Base-by-base conservation (phyloP, 208 protist genomes). In the Crithidia bombi region DNA sequence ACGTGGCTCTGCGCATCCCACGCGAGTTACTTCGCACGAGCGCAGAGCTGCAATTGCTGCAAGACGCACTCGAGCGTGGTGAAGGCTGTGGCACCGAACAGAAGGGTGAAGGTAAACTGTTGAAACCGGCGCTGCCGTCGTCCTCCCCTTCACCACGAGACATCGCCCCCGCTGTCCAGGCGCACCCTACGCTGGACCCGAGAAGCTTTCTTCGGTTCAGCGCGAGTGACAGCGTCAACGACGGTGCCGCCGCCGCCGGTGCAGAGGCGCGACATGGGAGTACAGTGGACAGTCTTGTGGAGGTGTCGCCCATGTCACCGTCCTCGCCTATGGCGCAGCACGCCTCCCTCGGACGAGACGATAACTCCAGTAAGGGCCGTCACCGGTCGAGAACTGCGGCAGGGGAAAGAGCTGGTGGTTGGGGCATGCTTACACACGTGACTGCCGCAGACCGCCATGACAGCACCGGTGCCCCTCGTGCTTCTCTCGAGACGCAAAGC, bases 291-390 rank as follows among this genome's bases (percentile, higher is more conserved):
- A 76, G 70, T 17, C 44, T 59, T 10, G 55, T 76, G 3, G 50
- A 43, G 30, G 63, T 76, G 25, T 76, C 70, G 9, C 70, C 63
- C 1, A 64, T 76, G 39, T 68, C 69, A 0, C 69, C 69, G 25
- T 49, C 52, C 1, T 25, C 61, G 3, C 14, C 41, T 15, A 35
- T 36, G 26, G 56, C 32, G 2, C 12, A 54, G 19, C 57, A 36
- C 0, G 26, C 3, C 49, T n/a, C 0, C 15, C 28, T 9, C 9
- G 19, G 15, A 32, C 36, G 51, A 21, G 21, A 51, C 17, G 30
- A 35, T 2, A 17, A 28, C 0, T 17, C 21, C 5, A 44, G n/a
- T 19, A 6, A 33, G 25, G 7, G 4, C 19, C 47, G 5, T 7
- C 15, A 47, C 38, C n/a, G n/a, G n/a, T n/a, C n/a, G n/a, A 56